Evolutionary conservation across 176 grass and related monocot genomes (phyloP).

Genomic region (Echinochloa phyllopogon): DNA sequence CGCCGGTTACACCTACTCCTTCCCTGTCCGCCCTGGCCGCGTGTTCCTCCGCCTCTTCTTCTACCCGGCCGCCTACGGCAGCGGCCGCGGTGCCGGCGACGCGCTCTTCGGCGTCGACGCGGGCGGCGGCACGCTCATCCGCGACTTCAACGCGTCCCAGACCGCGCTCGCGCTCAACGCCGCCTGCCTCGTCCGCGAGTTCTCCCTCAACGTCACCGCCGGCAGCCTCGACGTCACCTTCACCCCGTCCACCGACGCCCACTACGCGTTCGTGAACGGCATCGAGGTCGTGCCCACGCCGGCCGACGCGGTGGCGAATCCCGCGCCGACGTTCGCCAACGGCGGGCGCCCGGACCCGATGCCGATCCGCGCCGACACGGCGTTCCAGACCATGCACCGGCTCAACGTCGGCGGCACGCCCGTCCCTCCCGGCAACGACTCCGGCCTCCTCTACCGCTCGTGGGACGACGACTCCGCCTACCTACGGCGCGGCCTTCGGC

Average conservation of each 20-base stretch:
- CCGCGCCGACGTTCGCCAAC: conserved; percentile 11
- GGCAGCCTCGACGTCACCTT: conserved; percentile 36
- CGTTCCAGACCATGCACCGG: conserved; percentile 58
- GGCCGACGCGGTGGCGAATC: conserved; percentile 25
- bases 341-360: background rate
- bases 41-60: conserved; percentile 76
- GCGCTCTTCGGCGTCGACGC: conserved; percentile 50
- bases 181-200: conserved; percentile 46
- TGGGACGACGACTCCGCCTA: conserved; percentile 44
- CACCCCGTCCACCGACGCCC: conserved; percentile 8
- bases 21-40: conserved; percentile 47
- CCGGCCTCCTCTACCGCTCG: conserved; percentile 24
- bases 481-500: conserved; percentile 25
- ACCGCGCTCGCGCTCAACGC: conserved; percentile 15
- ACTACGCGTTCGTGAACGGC: conserved; percentile 66
- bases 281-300: conserved; percentile 55
- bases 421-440: conserved; percentile 19
- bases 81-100: background rate
- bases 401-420: conserved; percentile 41
- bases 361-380: conserved; percentile 22
- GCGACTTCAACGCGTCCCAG: conserved; percentile 46
- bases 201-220: conserved; percentile 39
- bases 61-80: conserved; percentile 62
- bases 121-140: conserved; percentile 42
- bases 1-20: conserved; percentile 62